These are phyloP conservation scores for Amphicarpaea edgeworthii DNA, from an alignment of 306 rosid species.

Conservation along the genomic window DNA sequence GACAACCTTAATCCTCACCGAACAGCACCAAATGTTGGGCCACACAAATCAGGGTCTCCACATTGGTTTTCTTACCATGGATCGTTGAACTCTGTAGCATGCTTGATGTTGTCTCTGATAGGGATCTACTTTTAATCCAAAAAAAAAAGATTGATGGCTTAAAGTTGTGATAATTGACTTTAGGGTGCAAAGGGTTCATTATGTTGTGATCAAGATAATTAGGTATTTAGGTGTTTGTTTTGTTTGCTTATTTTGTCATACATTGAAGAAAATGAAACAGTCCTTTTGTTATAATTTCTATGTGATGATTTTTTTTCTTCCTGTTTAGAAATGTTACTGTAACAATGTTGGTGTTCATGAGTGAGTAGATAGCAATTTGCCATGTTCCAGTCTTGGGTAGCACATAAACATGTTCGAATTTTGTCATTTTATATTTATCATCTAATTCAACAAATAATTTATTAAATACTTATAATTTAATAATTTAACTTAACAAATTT, in stretches of 20 bases:
- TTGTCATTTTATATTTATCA: too few relatives aligned
- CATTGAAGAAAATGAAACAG: background rate
- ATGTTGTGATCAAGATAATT: background rate
- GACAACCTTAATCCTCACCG: conserved; percentile 34
- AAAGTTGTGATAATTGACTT: background rate
- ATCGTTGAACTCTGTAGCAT: background rate
- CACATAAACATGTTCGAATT: too few relatives aligned
- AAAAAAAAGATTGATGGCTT: background rate
- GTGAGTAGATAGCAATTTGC: too few relatives aligned
- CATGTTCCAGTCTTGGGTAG: too few relatives aligned
- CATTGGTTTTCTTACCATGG: background rate
- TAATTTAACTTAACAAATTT: too few relatives aligned
- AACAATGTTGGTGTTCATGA: too few relatives aligned
- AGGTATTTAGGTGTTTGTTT: too few relatives aligned
- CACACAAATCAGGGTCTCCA: conserved; percentile 53
- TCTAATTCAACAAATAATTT: too few relatives aligned
- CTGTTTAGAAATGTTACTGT: too few relatives aligned
- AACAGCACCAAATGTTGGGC: background rate
- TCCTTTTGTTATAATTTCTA: too few relatives aligned
- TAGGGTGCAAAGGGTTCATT: background rate
- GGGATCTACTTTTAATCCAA: conserved; percentile 32
- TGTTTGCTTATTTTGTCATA: background rate
- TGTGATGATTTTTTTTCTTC: too few relatives aligned
- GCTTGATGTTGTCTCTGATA: conserved; percentile 15
- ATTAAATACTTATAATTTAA: too few relatives aligned